Base-by-base conservation (phyloP, 2,329 filamentous ascomycete species). In the Verticillium dahliae region DNA sequence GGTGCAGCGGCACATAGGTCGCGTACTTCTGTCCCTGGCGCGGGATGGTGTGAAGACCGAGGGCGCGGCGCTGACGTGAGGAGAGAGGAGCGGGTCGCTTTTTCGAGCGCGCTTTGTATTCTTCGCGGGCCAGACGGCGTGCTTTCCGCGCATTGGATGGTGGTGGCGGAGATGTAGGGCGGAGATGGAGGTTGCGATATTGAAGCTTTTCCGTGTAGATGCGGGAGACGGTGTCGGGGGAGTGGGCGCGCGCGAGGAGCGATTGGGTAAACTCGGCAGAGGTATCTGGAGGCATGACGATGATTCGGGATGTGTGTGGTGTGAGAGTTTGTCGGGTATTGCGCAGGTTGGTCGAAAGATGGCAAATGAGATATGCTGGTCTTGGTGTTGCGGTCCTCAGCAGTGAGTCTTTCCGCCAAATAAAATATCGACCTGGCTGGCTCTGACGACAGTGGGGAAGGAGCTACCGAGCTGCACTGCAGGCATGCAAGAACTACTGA, bases 151-250 rank as follows among this genome's bases (percentile, higher is more conserved):
- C 82, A 68, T 86, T 84, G 58, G 78, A 76, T 70, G 82, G 67
- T 69, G 85, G 73, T 0, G 81, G 80, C 1, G 91, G 90, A 0
- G 90, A 91, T 27, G 88, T 89, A 6, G 91, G 88, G 52, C 89
- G 87, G 3, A 97, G 85, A 69, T 89, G 86, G 61, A 97, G 86
- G 0, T 91, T 88, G 56, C 92, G 91, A 71, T 91, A 88, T 69
- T 91, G 86, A 72, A 97, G 86, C 75, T 92, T 92, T 66, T 96
- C 91, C 65, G 83, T 81, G 80, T 90, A 94, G 74, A 97, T 90
- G 60, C 86, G 83, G 38, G 80, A 78, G 60, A 88, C 85, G 62
- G 84, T 87, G 66, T 89, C 83, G 33, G 91, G 88, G 2, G 90
- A 89, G 76, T 97, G 92, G 10, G 91, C 92, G 69, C 90, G 88